Evolutionary conservation across 805 yeast genomes (phyloP).

Genomic region (Candida sanyiensis): DNA sequence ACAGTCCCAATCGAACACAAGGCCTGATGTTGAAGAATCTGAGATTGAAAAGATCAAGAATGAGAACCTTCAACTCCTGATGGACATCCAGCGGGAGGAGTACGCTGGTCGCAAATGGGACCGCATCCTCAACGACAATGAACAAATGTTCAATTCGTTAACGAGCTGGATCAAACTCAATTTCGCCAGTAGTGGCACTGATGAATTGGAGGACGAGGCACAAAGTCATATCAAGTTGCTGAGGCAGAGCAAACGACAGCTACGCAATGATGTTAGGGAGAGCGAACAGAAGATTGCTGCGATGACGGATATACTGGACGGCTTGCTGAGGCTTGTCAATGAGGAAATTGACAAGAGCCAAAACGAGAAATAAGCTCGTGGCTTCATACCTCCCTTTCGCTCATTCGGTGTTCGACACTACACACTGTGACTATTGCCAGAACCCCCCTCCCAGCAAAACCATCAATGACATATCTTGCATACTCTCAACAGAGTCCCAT

Average conservation of each 20-base stretch:
- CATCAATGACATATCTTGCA: no score
- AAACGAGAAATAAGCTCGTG: no score
- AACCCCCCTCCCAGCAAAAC: no score
- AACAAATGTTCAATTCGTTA: slow-evolving; percentile 22
- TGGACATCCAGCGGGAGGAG: slow-evolving; percentile 32
- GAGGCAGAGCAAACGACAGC: slow-evolving; percentile 1
- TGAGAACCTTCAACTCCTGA: slow-evolving; percentile 24
- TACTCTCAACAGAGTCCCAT: no score
- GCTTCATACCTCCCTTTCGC: no score
- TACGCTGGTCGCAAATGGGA: slow-evolving; percentile 26
- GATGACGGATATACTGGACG: slow-evolving; percentile 1
- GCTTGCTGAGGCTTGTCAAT: not conserved
- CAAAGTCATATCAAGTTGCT: not conserved
- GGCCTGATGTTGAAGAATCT: not conserved
- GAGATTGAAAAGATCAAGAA: slow-evolving; percentile 20
- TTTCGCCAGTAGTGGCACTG: not conserved
- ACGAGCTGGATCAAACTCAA: slow-evolving; percentile 8
- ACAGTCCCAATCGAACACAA: not conserved
- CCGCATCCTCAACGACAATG: slow-evolving; percentile 23
- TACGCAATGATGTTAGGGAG: slow-evolving; percentile 1
- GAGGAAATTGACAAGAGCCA: not conserved
- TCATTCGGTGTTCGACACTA: no score
- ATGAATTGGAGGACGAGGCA: slow-evolving; percentile 2
- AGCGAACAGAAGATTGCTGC: slow-evolving; percentile 2
- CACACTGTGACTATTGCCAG: no score